A percentile compares a stretch with the other conserved stretches of the same genome.
Conservation (phyloP, 2,329 filamentous ascomycete species). For the Alternaria conjuncta region DNA sequence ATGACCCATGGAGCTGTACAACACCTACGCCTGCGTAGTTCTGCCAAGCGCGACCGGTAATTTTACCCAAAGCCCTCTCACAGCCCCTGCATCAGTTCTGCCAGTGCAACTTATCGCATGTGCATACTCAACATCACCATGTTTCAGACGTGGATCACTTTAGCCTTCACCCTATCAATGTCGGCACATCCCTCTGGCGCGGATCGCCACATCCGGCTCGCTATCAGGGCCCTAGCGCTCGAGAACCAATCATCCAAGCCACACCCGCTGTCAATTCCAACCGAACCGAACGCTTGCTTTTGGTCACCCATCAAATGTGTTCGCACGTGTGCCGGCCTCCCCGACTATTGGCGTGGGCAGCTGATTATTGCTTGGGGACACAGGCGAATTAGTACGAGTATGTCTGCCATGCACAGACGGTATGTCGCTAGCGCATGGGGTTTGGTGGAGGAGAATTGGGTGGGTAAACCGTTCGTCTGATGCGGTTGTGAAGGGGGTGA, state of each 20-base stretch:
- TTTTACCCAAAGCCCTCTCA: background rate
- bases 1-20: background rate
- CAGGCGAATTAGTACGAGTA: background rate
- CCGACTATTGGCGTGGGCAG: conserved; percentile 4
- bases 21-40: background rate
- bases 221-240: conserved; percentile 9
- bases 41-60: background rate
- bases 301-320: background rate
- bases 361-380: background rate
- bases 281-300: conserved; percentile 1
- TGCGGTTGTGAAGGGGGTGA: background rate
- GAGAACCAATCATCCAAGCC: conserved; percentile 19
- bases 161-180: conserved; percentile 17
- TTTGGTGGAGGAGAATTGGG: background rate
- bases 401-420: conserved; percentile 2
- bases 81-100: background rate
- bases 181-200: conserved; percentile 8
- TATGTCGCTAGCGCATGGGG: conserved; percentile 1
- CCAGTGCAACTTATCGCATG: background rate
- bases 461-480: background rate
- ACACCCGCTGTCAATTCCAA: conserved; percentile 11
- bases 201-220: conserved; percentile 14
- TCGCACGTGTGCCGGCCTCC: conserved; percentile 5
- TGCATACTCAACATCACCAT: background rate
- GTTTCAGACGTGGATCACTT: conserved; percentile 11